A percentile compares a stretch with the other conserved stretches of the same genome.
Evolutionary conservation across 2,329 filamentous ascomycete species (phyloP).

Genomic region (Neurospora sp.): DNA sequence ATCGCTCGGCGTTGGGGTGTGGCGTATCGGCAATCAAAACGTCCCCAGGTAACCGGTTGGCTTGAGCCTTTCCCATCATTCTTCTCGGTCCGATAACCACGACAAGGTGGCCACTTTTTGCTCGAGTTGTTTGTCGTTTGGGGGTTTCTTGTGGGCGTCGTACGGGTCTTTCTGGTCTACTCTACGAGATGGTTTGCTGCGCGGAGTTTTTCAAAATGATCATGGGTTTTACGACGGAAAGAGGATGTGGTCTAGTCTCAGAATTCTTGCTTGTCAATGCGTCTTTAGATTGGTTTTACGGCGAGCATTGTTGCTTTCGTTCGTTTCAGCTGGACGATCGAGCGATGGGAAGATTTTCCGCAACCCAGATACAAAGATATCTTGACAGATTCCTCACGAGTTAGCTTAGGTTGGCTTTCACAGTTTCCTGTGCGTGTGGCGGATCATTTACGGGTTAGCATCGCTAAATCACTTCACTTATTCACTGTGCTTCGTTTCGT

Average conservation of each 20-base stretch:
- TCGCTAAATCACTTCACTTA: background rate
- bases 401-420: background rate
- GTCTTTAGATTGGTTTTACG: background rate
- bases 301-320: background rate
- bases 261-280: background rate
- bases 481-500: background rate
- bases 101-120: background rate
- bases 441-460: background rate
- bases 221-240: background rate
- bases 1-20: background rate
- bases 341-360: background rate
- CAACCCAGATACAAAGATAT: background rate
- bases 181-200: background rate
- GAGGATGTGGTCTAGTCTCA: background rate
- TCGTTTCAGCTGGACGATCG: background rate
- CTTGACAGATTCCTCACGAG: background rate
- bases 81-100: background rate
- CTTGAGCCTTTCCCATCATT: background rate
- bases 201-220: constrained; percentile 1
- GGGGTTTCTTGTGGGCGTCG: background rate
- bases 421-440: background rate
- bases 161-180: background rate
- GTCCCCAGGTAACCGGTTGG: background rate
- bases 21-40: background rate
- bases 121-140: background rate